Base-by-base conservation (phyloP, 225 moss, liverwort and hornwort species). In the Takakia lepidozioides region DNA sequence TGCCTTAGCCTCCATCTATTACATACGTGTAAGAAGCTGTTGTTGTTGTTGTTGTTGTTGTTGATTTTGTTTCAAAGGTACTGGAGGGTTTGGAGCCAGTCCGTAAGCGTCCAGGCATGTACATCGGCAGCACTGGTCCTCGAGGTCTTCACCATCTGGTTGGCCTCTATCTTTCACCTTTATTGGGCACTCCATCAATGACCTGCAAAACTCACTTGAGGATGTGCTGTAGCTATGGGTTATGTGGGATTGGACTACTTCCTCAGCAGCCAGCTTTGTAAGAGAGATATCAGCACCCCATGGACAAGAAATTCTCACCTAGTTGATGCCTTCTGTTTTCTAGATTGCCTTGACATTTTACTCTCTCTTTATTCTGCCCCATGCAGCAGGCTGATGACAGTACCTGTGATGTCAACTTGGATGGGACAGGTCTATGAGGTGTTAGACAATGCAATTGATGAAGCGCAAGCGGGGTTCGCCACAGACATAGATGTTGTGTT, bases 101-200 rank as follows among this genome's bases (percentile, higher is more conserved):
- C 49, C 87, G 98, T 42, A 98, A 91, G 66, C 91, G 98, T 27
- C 98, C 98, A 13, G 98, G 87, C 69, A 98, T 98, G 98, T 98
- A 98, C 45, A 98, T 98, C 34, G 98, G 91, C 65, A 98, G 87
- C 62, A 98, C 95, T 46, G 91, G 91, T 24, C 59, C 90, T 1
- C 76, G 75, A 48, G 95, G 95, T 38, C 84, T 98, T 19, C 95
- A 98, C 63, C 95, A 98, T 74, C 63, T 98, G 82, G 91, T 87
- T 43, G 25, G 3, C 3, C 38, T 41, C 15, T 11, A 5, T 53
- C 2, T 25, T 38, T 38, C 9, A 32, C 28, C 32, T 34, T 4
- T 30, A 21, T 14, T 46, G 46, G 46, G n/a, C 7, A 40, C 16
- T 41, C 18, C n/a, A 41, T 41, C n/a, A n/a, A n/a, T n/a, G n/a